Evolutionary conservation across 2,329 filamentous ascomycete species (phyloP).

Genomic region (Aureobasidium sp.): DNA sequence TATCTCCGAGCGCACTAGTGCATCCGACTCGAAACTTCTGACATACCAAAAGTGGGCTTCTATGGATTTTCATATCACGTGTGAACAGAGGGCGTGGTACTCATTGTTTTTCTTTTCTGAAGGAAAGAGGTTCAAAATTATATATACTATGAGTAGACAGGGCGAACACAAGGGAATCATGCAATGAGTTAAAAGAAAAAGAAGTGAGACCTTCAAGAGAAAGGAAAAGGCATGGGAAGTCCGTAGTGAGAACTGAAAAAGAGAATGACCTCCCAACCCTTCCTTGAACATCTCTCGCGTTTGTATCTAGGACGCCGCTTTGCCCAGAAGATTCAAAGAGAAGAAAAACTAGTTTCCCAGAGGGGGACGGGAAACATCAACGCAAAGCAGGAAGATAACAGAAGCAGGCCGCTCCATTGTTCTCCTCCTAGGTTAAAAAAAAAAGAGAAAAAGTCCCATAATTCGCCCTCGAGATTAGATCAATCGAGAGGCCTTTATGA

Average conservation of each 20-base stretch:
- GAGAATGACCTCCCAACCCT: not conserved
- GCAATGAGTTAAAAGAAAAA: not conserved
- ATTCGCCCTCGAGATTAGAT: constrained; percentile 1
- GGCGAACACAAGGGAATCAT: constrained; percentile 10
- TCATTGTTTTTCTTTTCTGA: not conserved
- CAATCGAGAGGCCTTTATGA: not conserved
- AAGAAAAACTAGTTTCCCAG: constrained; percentile 6
- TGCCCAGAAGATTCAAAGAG: constrained; percentile 7
- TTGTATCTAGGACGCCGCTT: constrained; percentile 15
- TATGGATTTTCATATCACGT: not conserved
- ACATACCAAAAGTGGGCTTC: not conserved
- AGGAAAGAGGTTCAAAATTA: constrained; percentile 11
- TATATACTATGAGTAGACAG: constrained; percentile 16
- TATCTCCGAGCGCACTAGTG: not conserved
- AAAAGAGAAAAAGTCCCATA: not conserved
- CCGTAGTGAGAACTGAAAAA: constrained; percentile 3
- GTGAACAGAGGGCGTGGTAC: not conserved
- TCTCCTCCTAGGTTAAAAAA: not conserved
- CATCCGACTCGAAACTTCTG: not conserved
- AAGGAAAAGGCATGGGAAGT: not conserved
- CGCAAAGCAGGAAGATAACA: constrained; percentile 1
- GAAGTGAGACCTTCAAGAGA: not conserved
- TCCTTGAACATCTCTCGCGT: not conserved
- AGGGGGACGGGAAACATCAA: not conserved
- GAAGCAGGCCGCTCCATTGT: constrained; percentile 11